phyloP scores from a whole-genome alignment of 129 eudicot species.

The Helianthus tuberosus region DNA sequence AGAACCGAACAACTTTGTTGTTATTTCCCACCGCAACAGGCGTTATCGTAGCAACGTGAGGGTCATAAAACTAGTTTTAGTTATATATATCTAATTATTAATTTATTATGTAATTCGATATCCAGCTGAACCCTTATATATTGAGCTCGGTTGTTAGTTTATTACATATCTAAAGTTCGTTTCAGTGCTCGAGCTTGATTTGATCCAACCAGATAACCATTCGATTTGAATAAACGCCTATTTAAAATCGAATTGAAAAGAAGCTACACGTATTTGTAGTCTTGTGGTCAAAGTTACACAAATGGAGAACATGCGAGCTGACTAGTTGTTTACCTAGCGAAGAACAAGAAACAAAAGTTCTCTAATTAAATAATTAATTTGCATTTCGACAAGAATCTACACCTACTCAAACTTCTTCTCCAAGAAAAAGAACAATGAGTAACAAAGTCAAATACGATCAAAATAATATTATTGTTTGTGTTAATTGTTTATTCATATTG shows the following conservation, averaged over 20 bases:
- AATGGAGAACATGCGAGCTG: constrained; percentile 16
- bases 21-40: no score
- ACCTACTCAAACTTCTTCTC: constrained; percentile 33
- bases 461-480: background rate
- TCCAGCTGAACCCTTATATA: no score
- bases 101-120: no score
- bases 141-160: no score
- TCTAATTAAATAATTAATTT: constrained; percentile 4
- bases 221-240: background rate
- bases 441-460: background rate
- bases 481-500: background rate
- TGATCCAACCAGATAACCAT: no score
- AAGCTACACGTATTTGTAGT: background rate
- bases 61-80: no score
- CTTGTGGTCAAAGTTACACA: background rate
- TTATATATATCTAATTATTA: no score
- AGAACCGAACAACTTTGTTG: no score
- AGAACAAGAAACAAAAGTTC: constrained; percentile 1
- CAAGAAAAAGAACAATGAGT: constrained; percentile 14
- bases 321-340: constrained; percentile 25
- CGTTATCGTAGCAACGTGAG: no score
- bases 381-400: constrained; percentile 25
- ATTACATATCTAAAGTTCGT: no score
- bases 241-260: background rate
- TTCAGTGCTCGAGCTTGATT: no score